phyloP scores from a whole-genome alignment of 768 basidiomycete genomes.

The Kwoniella sp. region DNA sequence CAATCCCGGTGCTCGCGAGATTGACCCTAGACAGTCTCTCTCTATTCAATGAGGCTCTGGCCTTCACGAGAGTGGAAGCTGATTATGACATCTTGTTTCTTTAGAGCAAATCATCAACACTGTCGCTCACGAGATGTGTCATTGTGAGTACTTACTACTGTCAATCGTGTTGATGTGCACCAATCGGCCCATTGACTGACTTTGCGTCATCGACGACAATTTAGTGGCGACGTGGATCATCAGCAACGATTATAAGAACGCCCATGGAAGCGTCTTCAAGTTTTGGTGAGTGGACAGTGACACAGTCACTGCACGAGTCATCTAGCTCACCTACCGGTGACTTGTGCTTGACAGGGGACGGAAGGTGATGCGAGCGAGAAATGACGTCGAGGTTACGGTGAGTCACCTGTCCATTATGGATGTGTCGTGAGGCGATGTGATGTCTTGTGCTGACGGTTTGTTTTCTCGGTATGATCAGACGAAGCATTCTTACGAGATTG shows the following conservation, averaged over 20 bases:
- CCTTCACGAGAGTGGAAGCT: not conserved
- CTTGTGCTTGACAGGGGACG: constrained; percentile 61
- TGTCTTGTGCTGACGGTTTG: not conserved
- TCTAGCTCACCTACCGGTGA: constrained; percentile 12
- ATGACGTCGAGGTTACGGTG: constrained; percentile 70
- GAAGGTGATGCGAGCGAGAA: constrained; percentile 68
- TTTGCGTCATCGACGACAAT: too few relatives aligned
- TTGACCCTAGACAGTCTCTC: too few relatives aligned
- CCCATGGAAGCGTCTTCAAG: constrained; percentile 73
- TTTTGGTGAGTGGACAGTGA: constrained; percentile 62
- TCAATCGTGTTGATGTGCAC: not conserved
- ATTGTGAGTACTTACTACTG: constrained; percentile 55
- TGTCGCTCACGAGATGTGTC: constrained; percentile 89
- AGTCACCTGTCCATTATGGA: constrained; percentile 13
- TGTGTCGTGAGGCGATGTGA: not conserved
- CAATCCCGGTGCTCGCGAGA: not conserved
- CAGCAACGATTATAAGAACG: constrained; percentile 68
- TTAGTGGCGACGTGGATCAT: constrained; percentile 78
- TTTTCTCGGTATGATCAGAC: constrained; percentile 38
- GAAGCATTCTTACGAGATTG: constrained; percentile 57
- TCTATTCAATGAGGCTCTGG: too few relatives aligned
- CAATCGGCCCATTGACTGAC: too few relatives aligned
- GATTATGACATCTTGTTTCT: not conserved
- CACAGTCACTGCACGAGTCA: not conserved
- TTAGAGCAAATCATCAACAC: constrained; percentile 79